Conservation (phyloP, 2,329 filamentous ascomycete species). For the Trichophaea hybrida region DNA sequence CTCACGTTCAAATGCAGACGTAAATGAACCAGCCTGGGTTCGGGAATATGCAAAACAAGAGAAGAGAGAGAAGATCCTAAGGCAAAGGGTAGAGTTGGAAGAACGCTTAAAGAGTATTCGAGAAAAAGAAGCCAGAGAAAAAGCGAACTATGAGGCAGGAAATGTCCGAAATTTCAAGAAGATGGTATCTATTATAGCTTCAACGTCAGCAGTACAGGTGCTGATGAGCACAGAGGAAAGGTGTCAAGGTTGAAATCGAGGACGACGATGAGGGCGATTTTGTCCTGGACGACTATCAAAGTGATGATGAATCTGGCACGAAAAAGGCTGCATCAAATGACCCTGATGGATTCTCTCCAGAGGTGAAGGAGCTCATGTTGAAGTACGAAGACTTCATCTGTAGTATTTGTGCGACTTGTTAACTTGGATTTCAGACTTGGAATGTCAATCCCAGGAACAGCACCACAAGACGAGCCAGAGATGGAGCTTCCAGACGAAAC, state of each 20-base stretch:
- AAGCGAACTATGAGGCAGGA: conserved; percentile 37
- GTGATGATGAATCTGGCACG: conserved; percentile 40
- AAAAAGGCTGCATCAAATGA: conserved; percentile 28
- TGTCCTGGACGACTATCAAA: conserved; percentile 60
- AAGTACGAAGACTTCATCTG: conserved; percentile 39
- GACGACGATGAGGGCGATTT: conserved; percentile 51
- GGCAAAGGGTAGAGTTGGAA: conserved; percentile 59
- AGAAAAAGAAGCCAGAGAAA: conserved; percentile 46
- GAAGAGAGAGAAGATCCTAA: conserved; percentile 50
- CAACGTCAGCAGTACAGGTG: neutral
- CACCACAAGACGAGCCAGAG: conserved; percentile 33
- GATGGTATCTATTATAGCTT: conserved; percentile 7
- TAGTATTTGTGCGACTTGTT: neutral
- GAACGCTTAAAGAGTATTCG: conserved; percentile 51
- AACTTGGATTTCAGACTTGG: conserved; percentile 10
- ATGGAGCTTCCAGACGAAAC: conserved; percentile 48
- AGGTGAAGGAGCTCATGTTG: conserved; percentile 60
- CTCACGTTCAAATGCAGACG: conserved; percentile 29
- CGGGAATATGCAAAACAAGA: conserved; percentile 58
- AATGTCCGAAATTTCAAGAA: conserved; percentile 10
- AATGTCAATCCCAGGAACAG: conserved; percentile 20
- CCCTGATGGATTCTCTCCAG: conserved; percentile 47
- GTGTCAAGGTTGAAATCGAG: conserved; percentile 17
- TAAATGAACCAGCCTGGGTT: conserved; percentile 74
- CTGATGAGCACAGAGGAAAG: conserved; percentile 15